Conservation (phyloP, 2,329 filamentous ascomycete genomes). For the Verticillium alfalfae region DNA sequence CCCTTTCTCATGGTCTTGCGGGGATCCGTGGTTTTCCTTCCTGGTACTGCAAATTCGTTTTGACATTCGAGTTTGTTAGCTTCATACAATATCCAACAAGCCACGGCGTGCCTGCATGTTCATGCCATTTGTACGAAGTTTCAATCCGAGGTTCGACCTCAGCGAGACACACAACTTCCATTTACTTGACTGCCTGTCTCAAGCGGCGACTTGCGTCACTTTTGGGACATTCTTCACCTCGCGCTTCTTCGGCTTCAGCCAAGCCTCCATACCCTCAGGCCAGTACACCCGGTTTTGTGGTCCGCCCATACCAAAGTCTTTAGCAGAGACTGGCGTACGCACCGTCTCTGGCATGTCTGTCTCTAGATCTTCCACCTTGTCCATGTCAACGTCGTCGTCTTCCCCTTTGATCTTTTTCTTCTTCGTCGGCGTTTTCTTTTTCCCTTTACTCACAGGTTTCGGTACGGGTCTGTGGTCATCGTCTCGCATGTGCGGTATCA, state of each 20-base stretch:
- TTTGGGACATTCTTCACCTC: neutral
- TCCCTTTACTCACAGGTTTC: slow-evolving; percentile 27
- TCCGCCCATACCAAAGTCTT: slow-evolving; percentile 83
- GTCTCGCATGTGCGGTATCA: slow-evolving; percentile 69
- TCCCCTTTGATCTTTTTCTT: slow-evolving; percentile 26
- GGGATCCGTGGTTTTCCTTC: too few relatives aligned
- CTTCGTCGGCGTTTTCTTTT: slow-evolving; percentile 27
- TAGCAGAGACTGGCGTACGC: slow-evolving; percentile 47
- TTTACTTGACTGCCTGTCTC: neutral
- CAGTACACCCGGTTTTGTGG: slow-evolving; percentile 79
- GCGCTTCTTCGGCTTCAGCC: slow-evolving; percentile 72
- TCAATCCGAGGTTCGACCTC: too few relatives aligned
- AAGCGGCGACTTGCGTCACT: neutral
- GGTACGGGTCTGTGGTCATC: slow-evolving; percentile 62
- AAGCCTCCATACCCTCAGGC: slow-evolving; percentile 85
- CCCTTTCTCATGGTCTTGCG: too few relatives aligned
- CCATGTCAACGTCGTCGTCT: slow-evolving; percentile 26
- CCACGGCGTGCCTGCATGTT: too few relatives aligned
- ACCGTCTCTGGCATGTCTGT: slow-evolving; percentile 27
- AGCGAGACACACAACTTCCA: neutral
- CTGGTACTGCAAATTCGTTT: too few relatives aligned
- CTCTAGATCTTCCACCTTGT: slow-evolving; percentile 32
- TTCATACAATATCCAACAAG: too few relatives aligned
- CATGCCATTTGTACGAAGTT: too few relatives aligned
- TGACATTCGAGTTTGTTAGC: too few relatives aligned